Evolutionary conservation across 345 rosid genomes (phyloP).

Genomic region (Capsella bursapastoris): DNA sequence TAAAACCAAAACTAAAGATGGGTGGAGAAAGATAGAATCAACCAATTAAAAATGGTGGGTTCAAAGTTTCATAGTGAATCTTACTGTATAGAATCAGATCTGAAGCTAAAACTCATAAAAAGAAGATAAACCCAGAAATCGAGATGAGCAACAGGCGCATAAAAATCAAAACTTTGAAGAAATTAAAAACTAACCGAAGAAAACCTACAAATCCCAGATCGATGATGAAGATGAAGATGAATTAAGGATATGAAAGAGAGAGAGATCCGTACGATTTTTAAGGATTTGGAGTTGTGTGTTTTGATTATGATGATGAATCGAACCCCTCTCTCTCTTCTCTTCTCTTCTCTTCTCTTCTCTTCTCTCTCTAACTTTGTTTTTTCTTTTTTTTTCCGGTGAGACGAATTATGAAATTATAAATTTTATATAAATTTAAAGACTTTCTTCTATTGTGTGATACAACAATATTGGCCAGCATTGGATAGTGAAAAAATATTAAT

Average conservation of each 20-base stretch:
- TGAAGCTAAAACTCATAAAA: conserved; percentile 25
- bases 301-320: conserved; percentile 27
- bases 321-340: conserved; percentile 18
- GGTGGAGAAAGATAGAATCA: background rate
- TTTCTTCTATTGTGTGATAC: too few species aligned
- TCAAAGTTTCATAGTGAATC: background rate
- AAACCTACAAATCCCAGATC: conserved; percentile 25
- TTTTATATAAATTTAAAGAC: background rate
- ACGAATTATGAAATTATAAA: conserved; percentile 12
- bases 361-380: background rate
- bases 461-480: background rate
- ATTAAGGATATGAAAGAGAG: conserved; percentile 19
- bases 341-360: too few species aligned
- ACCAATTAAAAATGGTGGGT: background rate
- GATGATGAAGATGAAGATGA: conserved; percentile 17
- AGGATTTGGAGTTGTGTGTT: background rate
- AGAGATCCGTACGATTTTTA: conserved; percentile 30
- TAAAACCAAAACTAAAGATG: background rate
- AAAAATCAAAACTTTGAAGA: background rate
- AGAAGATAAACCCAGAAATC: conserved; percentile 15
- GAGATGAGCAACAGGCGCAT: conserved; percentile 1
- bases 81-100: conserved; percentile 31
- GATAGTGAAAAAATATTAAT: background rate
- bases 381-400: background rate
- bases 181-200: conserved; percentile 15